Percentiles rank a stretch among this genome's conserved stretches.
Conservation (phyloP, 306 rosid genomes). For the Citrullus amarus region DNA sequence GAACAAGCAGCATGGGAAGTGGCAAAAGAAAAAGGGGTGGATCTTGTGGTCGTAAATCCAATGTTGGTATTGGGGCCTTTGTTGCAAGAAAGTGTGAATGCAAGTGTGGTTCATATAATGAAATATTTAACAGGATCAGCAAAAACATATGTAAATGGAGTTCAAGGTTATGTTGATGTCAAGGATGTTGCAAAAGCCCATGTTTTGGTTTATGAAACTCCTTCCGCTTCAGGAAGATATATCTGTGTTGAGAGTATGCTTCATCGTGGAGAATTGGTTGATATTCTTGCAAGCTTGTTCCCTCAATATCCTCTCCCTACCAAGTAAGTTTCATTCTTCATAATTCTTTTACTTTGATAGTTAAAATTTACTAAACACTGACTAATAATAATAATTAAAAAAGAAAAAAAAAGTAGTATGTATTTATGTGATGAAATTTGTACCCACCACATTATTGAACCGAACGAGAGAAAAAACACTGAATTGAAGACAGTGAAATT, state of each 20-base stretch:
- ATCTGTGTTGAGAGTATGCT: constrained; percentile 56
- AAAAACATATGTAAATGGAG: constrained; percentile 65
- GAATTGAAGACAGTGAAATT: too few relatives aligned
- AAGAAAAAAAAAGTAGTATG: too few relatives aligned
- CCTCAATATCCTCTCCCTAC: constrained; percentile 71
- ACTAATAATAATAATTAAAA: too few relatives aligned
- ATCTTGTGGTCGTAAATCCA: constrained; percentile 69
- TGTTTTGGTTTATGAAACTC: constrained; percentile 47
- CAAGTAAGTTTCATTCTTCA: constrained; percentile 35
- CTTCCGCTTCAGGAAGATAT: constrained; percentile 62
- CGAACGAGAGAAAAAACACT: too few relatives aligned
- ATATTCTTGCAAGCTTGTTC: constrained; percentile 54
- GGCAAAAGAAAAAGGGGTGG: constrained; percentile 57
- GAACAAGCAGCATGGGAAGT: constrained; percentile 66
- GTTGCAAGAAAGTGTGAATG: constrained; percentile 57
- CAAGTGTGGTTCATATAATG: constrained; percentile 59
- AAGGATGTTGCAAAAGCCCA: constrained; percentile 78
- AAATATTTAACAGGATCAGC: constrained; percentile 71
- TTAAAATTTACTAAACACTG: too few relatives aligned
- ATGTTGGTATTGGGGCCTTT: constrained; percentile 73
- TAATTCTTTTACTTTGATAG: too few relatives aligned
- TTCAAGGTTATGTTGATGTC: constrained; percentile 63
- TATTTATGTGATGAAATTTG: too few relatives aligned
- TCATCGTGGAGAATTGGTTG: constrained; percentile 79
- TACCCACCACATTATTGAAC: too few relatives aligned